Percentiles rank a stretch among this genome's conserved stretches.
Conservation (phyloP, 768 basidiomycete species). For the Tricholoma flavovirens region DNA sequence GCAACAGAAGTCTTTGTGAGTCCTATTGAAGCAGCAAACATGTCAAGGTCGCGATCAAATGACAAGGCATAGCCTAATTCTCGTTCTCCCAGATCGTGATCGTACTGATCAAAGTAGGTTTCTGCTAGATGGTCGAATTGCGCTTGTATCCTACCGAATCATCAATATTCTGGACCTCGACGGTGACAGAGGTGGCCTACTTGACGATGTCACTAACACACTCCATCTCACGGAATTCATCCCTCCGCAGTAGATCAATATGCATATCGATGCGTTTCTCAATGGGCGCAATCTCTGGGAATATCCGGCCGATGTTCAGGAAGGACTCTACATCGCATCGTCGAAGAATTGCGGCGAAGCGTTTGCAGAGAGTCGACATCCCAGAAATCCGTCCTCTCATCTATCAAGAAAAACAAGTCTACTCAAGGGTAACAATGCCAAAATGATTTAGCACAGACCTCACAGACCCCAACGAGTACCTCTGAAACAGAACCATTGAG, state of each 20-base stretch:
- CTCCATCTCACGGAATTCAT: conserved; percentile 92
- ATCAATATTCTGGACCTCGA: conserved; percentile 1
- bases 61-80: conserved; percentile 78
- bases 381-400: conserved; percentile 80
- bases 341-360: conserved; percentile 80
- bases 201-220: conserved; percentile 87
- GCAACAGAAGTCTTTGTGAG: conserved; percentile 82
- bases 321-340: conserved; percentile 82
- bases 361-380: conserved; percentile 79
- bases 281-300: conserved; percentile 77
- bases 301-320: conserved; percentile 77
- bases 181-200: conserved; percentile 38
- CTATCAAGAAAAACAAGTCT: conserved; percentile 28
- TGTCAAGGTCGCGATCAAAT: conserved; percentile 90
- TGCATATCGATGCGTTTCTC: conserved; percentile 93
- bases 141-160: conserved; percentile 66
- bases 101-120: conserved; percentile 75
- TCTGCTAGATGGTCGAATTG: conserved; percentile 92
- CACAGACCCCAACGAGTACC: conserved; percentile 88
- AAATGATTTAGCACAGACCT: conserved; percentile 43
- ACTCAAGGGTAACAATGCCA: background rate
- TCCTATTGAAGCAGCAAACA: conserved; percentile 88
- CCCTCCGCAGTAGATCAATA: conserved; percentile 73
- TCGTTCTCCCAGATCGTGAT: conserved; percentile 86
- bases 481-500: conserved; percentile 81